A percentile compares a stretch with the other conserved stretches of the same genome.
phyloP scores from a whole-genome alignment of 257 asterid genomes.

The Striga asiatica region DNA sequence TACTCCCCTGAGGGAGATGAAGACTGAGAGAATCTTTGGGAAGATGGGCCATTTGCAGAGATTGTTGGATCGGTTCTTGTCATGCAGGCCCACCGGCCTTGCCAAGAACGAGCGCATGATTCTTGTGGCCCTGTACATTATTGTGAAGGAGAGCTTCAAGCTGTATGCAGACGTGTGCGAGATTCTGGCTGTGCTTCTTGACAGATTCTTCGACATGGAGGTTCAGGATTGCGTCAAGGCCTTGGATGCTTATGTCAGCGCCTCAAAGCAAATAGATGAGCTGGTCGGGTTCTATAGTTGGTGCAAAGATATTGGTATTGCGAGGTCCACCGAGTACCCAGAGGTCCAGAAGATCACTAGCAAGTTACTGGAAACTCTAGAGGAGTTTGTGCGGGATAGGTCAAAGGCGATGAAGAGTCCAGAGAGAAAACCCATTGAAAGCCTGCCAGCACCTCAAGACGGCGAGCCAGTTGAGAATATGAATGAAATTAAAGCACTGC shows the following conservation, averaged over 20 bases:
- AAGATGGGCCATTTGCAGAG: slow-evolving; percentile 83
- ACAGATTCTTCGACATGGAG: slow-evolving; percentile 74
- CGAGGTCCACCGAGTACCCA: slow-evolving; percentile 63
- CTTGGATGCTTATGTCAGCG: slow-evolving; percentile 59
- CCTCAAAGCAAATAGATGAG: slow-evolving; percentile 76
- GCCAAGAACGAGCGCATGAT: slow-evolving; percentile 73
- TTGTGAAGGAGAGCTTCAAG: slow-evolving; percentile 66
- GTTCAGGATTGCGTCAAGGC: slow-evolving; percentile 67
- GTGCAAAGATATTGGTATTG: slow-evolving; percentile 73
- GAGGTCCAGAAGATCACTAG: slow-evolving; percentile 72
- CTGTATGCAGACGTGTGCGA: slow-evolving; percentile 68
- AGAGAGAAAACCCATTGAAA: slow-evolving; percentile 44
- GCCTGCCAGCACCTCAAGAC: slow-evolving; percentile 28
- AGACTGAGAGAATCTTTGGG: slow-evolving; percentile 50
- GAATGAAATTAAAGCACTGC: slow-evolving; percentile 76
- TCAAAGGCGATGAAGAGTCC: slow-evolving; percentile 62
- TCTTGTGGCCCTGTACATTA: slow-evolving; percentile 54
- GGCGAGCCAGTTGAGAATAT: slow-evolving; percentile 41
- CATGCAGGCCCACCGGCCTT: slow-evolving; percentile 60
- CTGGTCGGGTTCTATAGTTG: slow-evolving; percentile 53
- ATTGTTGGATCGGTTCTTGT: slow-evolving; percentile 59
- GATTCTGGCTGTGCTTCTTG: slow-evolving; percentile 61
- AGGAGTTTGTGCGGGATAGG: slow-evolving; percentile 80
- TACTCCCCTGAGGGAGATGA: slow-evolving; percentile 71
- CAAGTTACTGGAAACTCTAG: slow-evolving; percentile 68